Base-by-base conservation (phyloP, 2,329 filamentous ascomycete species). In the Clarireedia hainanense region DNA sequence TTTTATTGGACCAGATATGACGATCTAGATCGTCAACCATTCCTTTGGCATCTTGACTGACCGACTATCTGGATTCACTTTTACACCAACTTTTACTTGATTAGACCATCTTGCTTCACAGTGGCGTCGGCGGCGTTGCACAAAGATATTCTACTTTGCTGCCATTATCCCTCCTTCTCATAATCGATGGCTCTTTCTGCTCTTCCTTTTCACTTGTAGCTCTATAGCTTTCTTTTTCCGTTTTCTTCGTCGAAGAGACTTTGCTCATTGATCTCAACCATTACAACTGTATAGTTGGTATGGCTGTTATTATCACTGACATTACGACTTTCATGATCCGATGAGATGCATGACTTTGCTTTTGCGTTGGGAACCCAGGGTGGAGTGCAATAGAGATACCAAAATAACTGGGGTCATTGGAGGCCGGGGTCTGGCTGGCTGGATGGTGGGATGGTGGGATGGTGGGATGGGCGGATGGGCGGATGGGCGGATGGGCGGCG, bases 1-100 rank as follows among this genome's bases (percentile, higher is more conserved):
- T 66, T 63, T 67, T 67, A 60, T 64, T 65, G 61, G 63, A 63
- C 57, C 62, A 61, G 63, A 62, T 67, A 62, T 54, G 52, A 50
- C 54, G 50, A 50, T 51, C 46, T 50, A 30, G 27, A 43, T 60
- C 53, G 54, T 56, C 57, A 47, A 61, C 52, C 48, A 58, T 63
- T 55, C 57, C 46, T 55, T 63, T 60, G 58, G 60, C 56, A 64
- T 63, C 42, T 61, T 58, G 58, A 59, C 46, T 48, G 54, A 57
- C 43, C 55, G 40, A 36, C 55, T 47, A 66, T 62, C 62, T 65
- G 64, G 59, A 60, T 60, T 57, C 26, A 47, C 60, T 52, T 57
- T 57, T 58, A 56, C 42, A 59, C 50, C 55, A 60, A 57, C 40
- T 20, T 46, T 46, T 46, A 46, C 46, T 55, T 57, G 53, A 52